Evolutionary conservation across 495 filamentous ascomycete genomes (phyloP), one percentile per base, ranked within the genome.

Genomic region (Schizothecium vesticola): DNA sequence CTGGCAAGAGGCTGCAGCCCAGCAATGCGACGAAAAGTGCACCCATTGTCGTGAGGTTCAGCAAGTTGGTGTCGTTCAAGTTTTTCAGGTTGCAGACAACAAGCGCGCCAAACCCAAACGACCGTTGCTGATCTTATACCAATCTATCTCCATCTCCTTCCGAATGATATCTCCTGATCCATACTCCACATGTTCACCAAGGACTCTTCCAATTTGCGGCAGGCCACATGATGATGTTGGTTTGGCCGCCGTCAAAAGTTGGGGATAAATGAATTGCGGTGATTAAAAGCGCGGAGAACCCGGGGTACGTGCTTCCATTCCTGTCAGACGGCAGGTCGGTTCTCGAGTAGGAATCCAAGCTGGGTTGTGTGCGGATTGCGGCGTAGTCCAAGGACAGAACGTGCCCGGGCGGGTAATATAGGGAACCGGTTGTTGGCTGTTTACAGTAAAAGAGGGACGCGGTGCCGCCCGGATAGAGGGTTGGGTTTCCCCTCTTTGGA

Each of bases 291-390:
- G 43, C 43, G 43, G 43, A 51, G 16, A 51, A 51, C 43, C 43
- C 16, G 43, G 43, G 43, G 19, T 51, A 51, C 19, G 43, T 51
- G 43, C 43, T 51, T 51, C 43, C 43, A 51, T 51, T 51, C 43
- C 43, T 51, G 43, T 51, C 43, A 51, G 43, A 51, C 43, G 43
- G 43, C 43, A n/a, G 16, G 12, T 51, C 43, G 43, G 43, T 51
- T 51, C 43, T 51, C 43, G 19, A 51, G 19, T 51, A 51, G 16
- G 16, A 51, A 57, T 86, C 85, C 75, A 43, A 6, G 33, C 33
- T 5, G 13, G 33, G 33, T 16, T 6, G 4, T 43, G 33, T 4
- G 33, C 43, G 19, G 19, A 19, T 51, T 51, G 43, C 43, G 43
- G 43, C 19, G 43, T n/a, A 51, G 43, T 51, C 43, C 43, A 51